Percentiles rank a stretch among this genome's conserved stretches.
Evolutionary conservation across 495 filamentous ascomycete species (phyloP).

Genomic region (Neurospora sp.): DNA sequence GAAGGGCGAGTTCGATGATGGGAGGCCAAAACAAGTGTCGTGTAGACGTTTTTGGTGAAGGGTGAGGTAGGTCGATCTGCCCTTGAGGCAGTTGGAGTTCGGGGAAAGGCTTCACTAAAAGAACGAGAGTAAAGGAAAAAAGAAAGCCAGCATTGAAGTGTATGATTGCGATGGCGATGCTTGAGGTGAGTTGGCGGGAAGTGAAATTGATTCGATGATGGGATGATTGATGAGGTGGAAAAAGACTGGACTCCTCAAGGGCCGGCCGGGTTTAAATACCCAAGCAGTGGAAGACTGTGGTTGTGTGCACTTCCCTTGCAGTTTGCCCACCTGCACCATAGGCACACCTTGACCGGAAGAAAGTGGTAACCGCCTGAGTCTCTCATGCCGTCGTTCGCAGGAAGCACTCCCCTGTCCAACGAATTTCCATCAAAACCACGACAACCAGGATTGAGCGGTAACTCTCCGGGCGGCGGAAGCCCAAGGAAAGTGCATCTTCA

Average conservation of each 20-base stretch:
- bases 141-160: neutral
- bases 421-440: neutral
- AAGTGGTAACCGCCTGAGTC: neutral
- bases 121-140: neutral
- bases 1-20: neutral
- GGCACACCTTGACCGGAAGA: neutral
- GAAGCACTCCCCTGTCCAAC: neutral
- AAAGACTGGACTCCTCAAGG: neutral
- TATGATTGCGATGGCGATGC: neutral
- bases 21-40: neutral
- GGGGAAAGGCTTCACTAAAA: neutral
- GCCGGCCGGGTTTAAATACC: neutral
- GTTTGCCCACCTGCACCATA: neutral
- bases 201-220: neutral
- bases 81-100: neutral
- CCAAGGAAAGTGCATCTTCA: neutral
- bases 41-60: neutral
- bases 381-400: neutral
- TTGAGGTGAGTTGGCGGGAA: neutral
- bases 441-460: neutral
- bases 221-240: neutral
- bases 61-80: neutral
- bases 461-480: neutral
- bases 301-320: neutral
- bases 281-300: neutral